Evolutionary conservation across 169 alveolate genomes (phyloP), one percentile per base, ranked within the genome.

Genomic region (Plasmodium billcollinsi): DNA sequence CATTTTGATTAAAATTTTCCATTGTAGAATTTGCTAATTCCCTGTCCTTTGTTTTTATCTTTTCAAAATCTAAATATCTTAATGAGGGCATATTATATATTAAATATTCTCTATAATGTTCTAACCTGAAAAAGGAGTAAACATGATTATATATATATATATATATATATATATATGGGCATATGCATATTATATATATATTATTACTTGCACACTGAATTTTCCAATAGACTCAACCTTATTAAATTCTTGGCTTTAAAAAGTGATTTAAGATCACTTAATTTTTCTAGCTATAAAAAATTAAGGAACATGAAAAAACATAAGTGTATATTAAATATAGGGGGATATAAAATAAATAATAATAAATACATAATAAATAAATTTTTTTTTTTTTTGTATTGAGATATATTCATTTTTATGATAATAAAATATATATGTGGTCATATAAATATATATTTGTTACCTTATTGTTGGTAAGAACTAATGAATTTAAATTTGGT

Each of bases 381-480:
- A 11, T 4, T 21, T 8, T 15, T 8, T 21, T n/a, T 15, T 56
- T 56, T 56, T 56, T 56, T 56, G 21, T 11, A 15, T 56, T 21
- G 21, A 15, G 21, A 56, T 56, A 39, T 54, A 26, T 52, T 21
- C 24, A 21, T 33, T 39, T 43, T 47, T 50, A 47, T 59, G 11
- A 49, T 83, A 24, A 26, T 29, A n/a, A 67, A 33, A 52, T 9
- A 33, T 49, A 20, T 69, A 58, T 15, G 29, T 24, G 29, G 29
- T 24, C 29, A 93, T 58, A 94, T 95, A 43, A 78, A 90, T 14
- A 52, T 33, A 92, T 45, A 63, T 70, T 49, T 12, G 71, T 65
- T 66, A 97, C 96, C 62, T 94, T 95, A 92, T 97, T 97, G 72
- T 96, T 95, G 15, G 99, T 93, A 24, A 97, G 93, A 54, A 97